Conservation (phyloP, 116 monocot species). For the Zostera marina region DNA sequence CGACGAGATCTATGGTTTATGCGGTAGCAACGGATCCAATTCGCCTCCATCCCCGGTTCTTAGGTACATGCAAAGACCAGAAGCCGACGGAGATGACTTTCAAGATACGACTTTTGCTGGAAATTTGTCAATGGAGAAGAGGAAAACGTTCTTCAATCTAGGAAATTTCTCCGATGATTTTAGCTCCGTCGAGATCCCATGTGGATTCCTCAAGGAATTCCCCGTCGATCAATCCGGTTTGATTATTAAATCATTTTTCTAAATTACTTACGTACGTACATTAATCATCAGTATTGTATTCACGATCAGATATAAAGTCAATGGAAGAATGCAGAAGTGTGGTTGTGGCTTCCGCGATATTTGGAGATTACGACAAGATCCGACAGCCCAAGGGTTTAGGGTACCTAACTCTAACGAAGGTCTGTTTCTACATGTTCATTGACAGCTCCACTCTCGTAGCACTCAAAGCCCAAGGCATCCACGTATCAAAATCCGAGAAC, state of each 20-base stretch:
- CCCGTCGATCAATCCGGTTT: slow-evolving; percentile 36
- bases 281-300: no score
- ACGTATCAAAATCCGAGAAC: slow-evolving; percentile 1
- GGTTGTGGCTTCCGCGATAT: slow-evolving; percentile 61
- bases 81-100: not conserved
- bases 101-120: slow-evolving; percentile 34
- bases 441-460: slow-evolving; percentile 36
- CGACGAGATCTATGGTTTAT: slow-evolving; percentile 30
- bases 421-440: slow-evolving; percentile 88
- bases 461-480: slow-evolving; percentile 41
- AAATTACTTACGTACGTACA: no score
- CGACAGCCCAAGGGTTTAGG: slow-evolving; percentile 65
- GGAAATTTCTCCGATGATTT: not conserved
- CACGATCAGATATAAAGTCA: slow-evolving; percentile 35
- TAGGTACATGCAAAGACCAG: slow-evolving; percentile 21
- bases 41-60: slow-evolving; percentile 14
- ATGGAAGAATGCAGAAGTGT: slow-evolving; percentile 61
- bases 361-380: slow-evolving; percentile 72
- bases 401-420: slow-evolving; percentile 27
- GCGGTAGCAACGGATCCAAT: slow-evolving; percentile 3
- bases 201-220: slow-evolving; percentile 64
- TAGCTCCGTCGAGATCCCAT: slow-evolving; percentile 28
- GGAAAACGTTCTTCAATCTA: slow-evolving; percentile 35
- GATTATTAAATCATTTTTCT: no score
- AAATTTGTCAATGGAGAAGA: slow-evolving; percentile 35